Conservation (phyloP, 768 basidiomycete genomes). For the Xanthoconium stramineum region DNA sequence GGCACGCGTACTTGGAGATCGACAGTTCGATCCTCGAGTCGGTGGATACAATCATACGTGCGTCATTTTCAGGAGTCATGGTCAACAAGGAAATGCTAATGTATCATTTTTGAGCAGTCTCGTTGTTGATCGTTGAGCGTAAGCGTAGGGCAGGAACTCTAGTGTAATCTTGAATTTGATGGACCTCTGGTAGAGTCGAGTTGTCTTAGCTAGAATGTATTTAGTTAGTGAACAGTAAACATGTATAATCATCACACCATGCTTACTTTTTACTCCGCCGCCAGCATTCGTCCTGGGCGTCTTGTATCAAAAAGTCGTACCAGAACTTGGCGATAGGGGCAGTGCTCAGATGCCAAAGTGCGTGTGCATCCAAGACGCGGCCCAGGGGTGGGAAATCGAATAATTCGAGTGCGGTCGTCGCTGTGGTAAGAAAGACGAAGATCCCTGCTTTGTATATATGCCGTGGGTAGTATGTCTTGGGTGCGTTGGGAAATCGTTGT, state of each 20-base stretch:
- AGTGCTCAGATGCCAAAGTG: conserved; percentile 90
- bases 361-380: conserved; percentile 84
- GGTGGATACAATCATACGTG: conserved; percentile 36
- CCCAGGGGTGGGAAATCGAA: conserved; percentile 85
- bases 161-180: conserved; percentile 1
- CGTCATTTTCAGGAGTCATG: conserved; percentile 3
- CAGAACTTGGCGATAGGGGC: conserved; percentile 72
- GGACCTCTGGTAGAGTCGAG: background rate
- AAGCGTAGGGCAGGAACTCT: conserved; percentile 21
- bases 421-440: conserved; percentile 68
- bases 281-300: conserved; percentile 72
- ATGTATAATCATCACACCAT: background rate
- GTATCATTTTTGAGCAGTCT: conserved; percentile 21
- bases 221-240: conserved; percentile 5
- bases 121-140: conserved; percentile 31
- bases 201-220: conserved; percentile 14
- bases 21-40: conserved; percentile 31
- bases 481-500: conserved; percentile 50
- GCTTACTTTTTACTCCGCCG: conserved; percentile 37
- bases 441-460: conserved; percentile 52
- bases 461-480: conserved; percentile 56
- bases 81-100: background rate
- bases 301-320: conserved; percentile 82
- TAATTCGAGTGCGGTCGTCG: conserved; percentile 76
- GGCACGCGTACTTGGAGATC: conserved; percentile 36